phyloP scores from a whole-genome alignment of 495 filamentous ascomycete genomes.

The Xylaria curta region DNA sequence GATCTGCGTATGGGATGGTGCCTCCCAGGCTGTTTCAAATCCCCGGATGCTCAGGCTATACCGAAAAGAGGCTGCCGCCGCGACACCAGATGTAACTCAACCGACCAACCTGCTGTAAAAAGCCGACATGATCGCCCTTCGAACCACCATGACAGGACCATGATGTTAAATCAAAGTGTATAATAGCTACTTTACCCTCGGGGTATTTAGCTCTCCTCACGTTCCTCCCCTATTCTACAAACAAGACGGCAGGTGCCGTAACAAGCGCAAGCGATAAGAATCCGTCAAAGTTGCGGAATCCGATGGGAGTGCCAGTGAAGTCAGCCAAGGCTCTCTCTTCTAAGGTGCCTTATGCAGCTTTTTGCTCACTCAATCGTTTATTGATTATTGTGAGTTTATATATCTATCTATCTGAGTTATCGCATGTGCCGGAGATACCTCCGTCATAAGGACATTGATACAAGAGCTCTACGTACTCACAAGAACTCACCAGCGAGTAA shows the following conservation, averaged over 20 bases:
- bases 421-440: not conserved
- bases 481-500: not conserved
- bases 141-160: not conserved
- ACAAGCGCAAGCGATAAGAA: not conserved
- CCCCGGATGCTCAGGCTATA: slow-evolving; percentile 37
- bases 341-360: not conserved
- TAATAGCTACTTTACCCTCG: not conserved
- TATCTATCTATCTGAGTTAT: not conserved
- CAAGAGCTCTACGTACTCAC: not conserved
- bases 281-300: slow-evolving; percentile 8
- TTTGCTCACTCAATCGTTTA: not conserved
- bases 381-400: not conserved
- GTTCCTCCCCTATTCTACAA: not conserved
- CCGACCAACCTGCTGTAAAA: slow-evolving; percentile 25
- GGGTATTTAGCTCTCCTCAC: not conserved
- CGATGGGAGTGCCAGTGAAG: slow-evolving; percentile 1
- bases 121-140: slow-evolving; percentile 35
- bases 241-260: not conserved
- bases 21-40: slow-evolving; percentile 42
- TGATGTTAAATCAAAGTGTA: not conserved
- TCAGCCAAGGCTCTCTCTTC: slow-evolving; percentile 14
- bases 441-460: not conserved
- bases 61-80: slow-evolving; percentile 37
- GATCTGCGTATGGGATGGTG: slow-evolving; percentile 34
- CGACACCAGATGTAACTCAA: slow-evolving; percentile 36